Conservation (phyloP, 805 yeast species). For the Sugiyamaella chiloensis region DNA sequence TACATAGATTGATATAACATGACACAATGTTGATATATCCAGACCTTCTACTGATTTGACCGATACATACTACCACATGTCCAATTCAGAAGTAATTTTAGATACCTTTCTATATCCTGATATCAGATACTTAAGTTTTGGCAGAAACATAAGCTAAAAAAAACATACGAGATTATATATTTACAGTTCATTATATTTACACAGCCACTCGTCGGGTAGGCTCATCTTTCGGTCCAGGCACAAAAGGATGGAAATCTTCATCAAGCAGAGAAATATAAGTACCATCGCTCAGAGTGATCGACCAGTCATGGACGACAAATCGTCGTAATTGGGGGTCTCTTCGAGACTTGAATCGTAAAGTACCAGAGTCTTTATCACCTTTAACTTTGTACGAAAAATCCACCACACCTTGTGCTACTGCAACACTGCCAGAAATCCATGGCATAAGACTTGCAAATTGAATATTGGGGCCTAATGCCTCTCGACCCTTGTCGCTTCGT, state of each 20-base stretch:
- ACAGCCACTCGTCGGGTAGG: conserved; percentile 24
- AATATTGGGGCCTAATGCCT: conserved; percentile 69
- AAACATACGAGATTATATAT: no score
- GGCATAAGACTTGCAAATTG: conserved; percentile 74
- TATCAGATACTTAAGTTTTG: no score
- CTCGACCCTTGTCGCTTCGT: conserved; percentile 62
- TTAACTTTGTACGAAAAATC: conserved; percentile 67
- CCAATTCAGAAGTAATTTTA: no score
- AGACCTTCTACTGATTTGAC: not conserved
- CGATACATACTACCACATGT: not conserved
- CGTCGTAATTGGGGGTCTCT: conserved; percentile 57
- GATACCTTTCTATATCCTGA: no score
- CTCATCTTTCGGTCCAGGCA: conserved; percentile 32
- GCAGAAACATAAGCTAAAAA: no score
- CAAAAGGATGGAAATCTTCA: conserved; percentile 42
- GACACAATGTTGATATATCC: not conserved
- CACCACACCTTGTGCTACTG: conserved; percentile 77
- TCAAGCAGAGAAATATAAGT: conserved; percentile 44
- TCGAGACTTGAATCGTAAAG: conserved; percentile 64
- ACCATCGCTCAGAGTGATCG: conserved; percentile 48
- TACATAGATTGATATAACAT: conserved; percentile 8
- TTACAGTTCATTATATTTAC: conserved; percentile 1
- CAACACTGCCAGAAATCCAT: conserved; percentile 83
- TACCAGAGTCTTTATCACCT: conserved; percentile 58
- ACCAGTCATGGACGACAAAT: conserved; percentile 63